These are phyloP conservation scores for Marasmius sp. DNA, from an alignment of 1,284 basidiomycete genomes.

Conservation along the genomic window DNA sequence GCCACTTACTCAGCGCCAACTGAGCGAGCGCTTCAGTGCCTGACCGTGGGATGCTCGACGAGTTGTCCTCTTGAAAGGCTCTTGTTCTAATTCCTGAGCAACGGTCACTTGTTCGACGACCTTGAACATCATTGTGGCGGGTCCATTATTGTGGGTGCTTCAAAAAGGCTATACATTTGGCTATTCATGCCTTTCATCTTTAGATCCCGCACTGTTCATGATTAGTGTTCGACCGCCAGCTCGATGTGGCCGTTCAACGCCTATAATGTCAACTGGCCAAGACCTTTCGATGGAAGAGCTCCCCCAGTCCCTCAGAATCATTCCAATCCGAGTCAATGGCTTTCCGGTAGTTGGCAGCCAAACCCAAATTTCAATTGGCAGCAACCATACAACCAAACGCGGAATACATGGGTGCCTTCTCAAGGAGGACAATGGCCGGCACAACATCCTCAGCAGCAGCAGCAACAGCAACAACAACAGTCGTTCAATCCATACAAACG, in stretches of 20 bases:
- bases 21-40: no score
- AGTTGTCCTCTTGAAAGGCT: no score
- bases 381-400: slow-evolving; percentile 16
- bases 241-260: not conserved
- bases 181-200: not conserved
- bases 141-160: not conserved
- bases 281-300: not conserved
- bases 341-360: slow-evolving; percentile 45
- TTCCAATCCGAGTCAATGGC: slow-evolving; percentile 45
- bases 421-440: slow-evolving; percentile 22
- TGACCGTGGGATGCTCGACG: no score
- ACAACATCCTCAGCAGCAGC: slow-evolving; percentile 20
- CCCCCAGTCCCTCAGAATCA: slow-evolving; percentile 13
- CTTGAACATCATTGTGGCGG: not conserved
- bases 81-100: no score
- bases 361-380: slow-evolving; percentile 42
- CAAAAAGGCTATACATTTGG: not conserved
- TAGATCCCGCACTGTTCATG: not conserved
- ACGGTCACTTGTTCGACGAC: not conserved
- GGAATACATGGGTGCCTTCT: slow-evolving; percentile 36
- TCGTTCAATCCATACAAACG: slow-evolving; percentile 63
- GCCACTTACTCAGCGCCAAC: no score
- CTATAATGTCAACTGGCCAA: not conserved
- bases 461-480: slow-evolving; percentile 28
- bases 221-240: not conserved